These are phyloP conservation scores for Acidomyces sp. DNA, from an alignment of 495 filamentous ascomycete genomes.

Conservation along the genomic window DNA sequence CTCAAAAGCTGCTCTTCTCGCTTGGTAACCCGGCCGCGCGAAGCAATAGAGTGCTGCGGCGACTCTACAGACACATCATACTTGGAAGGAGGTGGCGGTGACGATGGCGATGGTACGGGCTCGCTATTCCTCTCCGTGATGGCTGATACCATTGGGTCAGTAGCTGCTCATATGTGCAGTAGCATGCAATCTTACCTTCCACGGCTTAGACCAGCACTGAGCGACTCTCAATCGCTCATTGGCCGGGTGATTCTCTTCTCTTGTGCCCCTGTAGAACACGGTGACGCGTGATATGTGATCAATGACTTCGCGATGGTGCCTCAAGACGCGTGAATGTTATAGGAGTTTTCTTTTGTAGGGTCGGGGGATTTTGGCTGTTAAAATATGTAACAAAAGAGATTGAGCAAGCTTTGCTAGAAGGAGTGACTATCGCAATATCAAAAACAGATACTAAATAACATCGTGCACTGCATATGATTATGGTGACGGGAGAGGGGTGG, in stretches of 20 bases:
- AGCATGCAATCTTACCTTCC: neutral
- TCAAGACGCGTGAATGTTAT: neutral
- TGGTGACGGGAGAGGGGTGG: neutral
- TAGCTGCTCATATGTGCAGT: neutral
- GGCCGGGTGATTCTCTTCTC: too few relatives aligned
- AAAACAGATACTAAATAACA: neutral
- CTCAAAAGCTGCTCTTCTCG: conserved; percentile 1
- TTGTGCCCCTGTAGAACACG: too few relatives aligned
- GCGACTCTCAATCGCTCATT: conserved; percentile 1
- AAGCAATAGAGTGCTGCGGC: neutral
- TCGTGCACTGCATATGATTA: neutral
- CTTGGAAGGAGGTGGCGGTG: conserved; percentile 6
- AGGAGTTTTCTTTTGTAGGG: neutral
- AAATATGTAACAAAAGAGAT: neutral
- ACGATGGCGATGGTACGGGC: conserved; percentile 3
- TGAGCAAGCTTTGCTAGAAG: neutral
- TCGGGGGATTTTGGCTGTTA: neutral
- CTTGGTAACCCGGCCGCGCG: neutral
- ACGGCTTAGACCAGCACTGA: neutral
- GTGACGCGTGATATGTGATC: neutral
- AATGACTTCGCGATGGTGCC: neutral
- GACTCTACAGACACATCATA: conserved; percentile 7
- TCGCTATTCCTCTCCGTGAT: conserved; percentile 2
- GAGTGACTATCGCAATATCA: neutral
- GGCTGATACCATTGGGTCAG: neutral